Percentiles rank a stretch among this genome's conserved stretches.
Conservation (phyloP, 768 basidiomycete species). For the Leccinum fibrillosum region DNA sequence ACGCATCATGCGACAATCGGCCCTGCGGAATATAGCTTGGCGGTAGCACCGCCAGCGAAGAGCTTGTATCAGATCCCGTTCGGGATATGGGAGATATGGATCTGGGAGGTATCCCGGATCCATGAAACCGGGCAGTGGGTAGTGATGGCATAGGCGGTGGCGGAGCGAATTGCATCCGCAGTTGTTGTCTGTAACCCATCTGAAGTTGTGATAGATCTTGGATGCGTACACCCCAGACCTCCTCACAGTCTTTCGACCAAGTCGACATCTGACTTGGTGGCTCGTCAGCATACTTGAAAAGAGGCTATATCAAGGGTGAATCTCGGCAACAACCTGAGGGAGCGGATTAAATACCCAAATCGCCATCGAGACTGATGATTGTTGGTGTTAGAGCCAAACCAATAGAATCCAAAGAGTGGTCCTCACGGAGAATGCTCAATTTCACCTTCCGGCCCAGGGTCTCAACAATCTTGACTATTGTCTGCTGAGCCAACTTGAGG, state of each 20-base stretch:
- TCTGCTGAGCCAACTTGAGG: constrained; percentile 35
- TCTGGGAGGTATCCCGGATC: constrained; percentile 9
- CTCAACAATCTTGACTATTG: constrained; percentile 38
- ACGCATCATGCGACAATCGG: constrained; percentile 36
- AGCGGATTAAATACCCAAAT: constrained; percentile 51
- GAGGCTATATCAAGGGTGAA: constrained; percentile 43
- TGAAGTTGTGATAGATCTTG: constrained; percentile 40
- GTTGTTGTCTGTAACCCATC: constrained; percentile 12
- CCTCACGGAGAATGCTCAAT: constrained; percentile 44
- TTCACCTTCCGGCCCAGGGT: constrained; percentile 40
- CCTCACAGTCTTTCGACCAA: constrained; percentile 64
- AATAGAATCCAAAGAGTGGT: constrained; percentile 33
- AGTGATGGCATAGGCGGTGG: constrained; percentile 26
- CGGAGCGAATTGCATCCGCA: constrained; percentile 15
- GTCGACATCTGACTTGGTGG: constrained; percentile 51
- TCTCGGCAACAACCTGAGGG: constrained; percentile 22
- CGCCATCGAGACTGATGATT: constrained; percentile 52
- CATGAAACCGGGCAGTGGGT: constrained; percentile 7
- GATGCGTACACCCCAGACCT: constrained; percentile 61
- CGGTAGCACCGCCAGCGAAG: constrained; percentile 19
- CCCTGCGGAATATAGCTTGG: constrained; percentile 32
- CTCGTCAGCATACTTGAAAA: constrained; percentile 60
- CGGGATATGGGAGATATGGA: constrained; percentile 22
- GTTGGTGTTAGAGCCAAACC: constrained; percentile 7
- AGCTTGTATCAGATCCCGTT: constrained; percentile 16